These are phyloP conservation scores for Dimocarpus longan DNA, from an alignment of 345 rosid genomes.

Conservation along the genomic window DNA sequence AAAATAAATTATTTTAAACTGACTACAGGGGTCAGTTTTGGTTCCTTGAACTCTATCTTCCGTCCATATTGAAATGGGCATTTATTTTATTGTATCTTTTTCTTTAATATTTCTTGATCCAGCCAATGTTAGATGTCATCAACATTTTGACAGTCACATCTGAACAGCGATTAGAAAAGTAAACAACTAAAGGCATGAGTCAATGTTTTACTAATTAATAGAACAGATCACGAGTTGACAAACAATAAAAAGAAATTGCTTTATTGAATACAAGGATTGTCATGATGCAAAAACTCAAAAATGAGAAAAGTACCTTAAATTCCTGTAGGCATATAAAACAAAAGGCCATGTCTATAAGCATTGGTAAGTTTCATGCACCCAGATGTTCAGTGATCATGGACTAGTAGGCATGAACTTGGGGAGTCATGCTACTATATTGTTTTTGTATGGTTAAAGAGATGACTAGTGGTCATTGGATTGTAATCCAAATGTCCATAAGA, in stretches of 20 bases:
- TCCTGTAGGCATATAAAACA: neutral
- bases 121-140: neutral
- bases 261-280: neutral
- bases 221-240: neutral
- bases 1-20: neutral
- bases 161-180: neutral
- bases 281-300: slow-evolving; percentile 4
- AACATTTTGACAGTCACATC: neutral
- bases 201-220: neutral
- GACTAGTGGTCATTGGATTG: too few species aligned
- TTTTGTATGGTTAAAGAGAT: too few species aligned
- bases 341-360: neutral
- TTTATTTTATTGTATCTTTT: neutral
- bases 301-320: neutral
- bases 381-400: neutral
- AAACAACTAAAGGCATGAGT: neutral
- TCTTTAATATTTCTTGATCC: neutral
- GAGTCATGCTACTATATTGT: neutral
- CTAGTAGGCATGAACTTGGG: neutral
- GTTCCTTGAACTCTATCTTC: neutral
- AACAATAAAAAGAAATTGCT: neutral
- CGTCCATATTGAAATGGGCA: neutral
- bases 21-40: neutral
- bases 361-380: neutral
- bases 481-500: too few species aligned